Evolutionary conservation across 306 rosid genomes (phyloP), one percentile per base, ranked within the genome.

Genomic region (Cicer yamashitae): DNA sequence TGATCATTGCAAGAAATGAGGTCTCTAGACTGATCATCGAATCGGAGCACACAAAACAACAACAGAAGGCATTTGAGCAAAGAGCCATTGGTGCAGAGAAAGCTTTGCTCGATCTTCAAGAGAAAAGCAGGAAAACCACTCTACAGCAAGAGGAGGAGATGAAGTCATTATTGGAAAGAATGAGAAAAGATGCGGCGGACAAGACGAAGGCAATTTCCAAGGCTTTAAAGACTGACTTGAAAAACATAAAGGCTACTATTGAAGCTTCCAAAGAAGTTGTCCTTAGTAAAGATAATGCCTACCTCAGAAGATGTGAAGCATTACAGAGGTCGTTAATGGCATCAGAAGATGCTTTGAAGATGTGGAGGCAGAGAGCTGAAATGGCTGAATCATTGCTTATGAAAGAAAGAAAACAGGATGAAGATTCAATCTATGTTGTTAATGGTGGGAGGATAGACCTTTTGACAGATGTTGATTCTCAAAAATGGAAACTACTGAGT

Each of bases 401-500:
- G 83, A 85, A 86, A 87, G 91, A 79, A 77, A 85, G 87, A 71
- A 73, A 70, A 13, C 74, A 39, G 63, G 80, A 77, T 61, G 78
- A 69, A 74, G 93, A 82, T 79, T 76, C 83, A 48, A 54, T 85
- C 25, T 88, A 83, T 70, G 83, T 86, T 65, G 85, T 85, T 60
- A 90, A 90, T 76, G 96, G 96, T 76, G 96, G 96, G 73, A 77
- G 96, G 61, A 83, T 90, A 75, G 96, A 90, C 38, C 89, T 90
- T 80, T 80, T 90, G 81, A 88, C 88, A 9, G 67, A 82, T 77
- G 88, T 79, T 62, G 89, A 88, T 79, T 86, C 91, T 34, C 89
- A 81, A 85, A 90, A 90, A 76, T 90, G 91, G 91, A 90, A 90
- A 80, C 89, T 90, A 73, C 79, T 88, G 67, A 90, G 88, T 71